Percentiles rank a stretch among this genome's conserved stretches.
These are phyloP conservation scores for Escovopsis sp. DNA, from an alignment of 2,329 filamentous ascomycete species.

Conservation along the genomic window DNA sequence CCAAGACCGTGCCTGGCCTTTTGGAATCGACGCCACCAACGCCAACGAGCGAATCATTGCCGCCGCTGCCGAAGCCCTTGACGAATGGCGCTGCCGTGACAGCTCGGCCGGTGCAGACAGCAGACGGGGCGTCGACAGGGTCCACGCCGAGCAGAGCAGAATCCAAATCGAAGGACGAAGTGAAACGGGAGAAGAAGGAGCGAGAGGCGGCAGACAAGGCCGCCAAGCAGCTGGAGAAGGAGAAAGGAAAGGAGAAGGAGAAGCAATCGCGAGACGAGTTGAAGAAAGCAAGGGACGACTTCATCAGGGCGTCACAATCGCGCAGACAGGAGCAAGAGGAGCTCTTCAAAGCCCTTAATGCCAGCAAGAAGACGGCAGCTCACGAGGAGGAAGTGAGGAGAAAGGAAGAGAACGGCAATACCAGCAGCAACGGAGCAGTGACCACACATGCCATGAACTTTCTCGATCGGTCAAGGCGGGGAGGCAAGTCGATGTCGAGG, in stretches of 20 bases:
- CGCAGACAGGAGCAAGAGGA: conserved; percentile 46
- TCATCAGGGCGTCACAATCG: conserved; percentile 36
- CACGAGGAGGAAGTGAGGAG: conserved; percentile 33
- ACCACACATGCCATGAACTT: conserved; percentile 23
- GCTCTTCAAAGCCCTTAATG: conserved; percentile 47
- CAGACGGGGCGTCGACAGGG: conserved; percentile 5
- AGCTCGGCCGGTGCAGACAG: neutral
- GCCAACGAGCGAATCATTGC: neutral
- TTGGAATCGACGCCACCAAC: neutral
- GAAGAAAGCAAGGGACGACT: conserved; percentile 33
- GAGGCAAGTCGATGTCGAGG: conserved; percentile 65
- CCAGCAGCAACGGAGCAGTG: too few relatives aligned
- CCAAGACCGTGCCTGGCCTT: conserved; percentile 42
- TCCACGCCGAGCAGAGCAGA: conserved; percentile 14
- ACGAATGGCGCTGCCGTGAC: neutral
- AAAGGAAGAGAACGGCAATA: conserved; percentile 25
- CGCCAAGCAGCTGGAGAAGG: conserved; percentile 21
- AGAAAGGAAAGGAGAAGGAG: conserved; percentile 32
- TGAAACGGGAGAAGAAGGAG: conserved; percentile 56
- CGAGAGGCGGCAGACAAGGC: conserved; percentile 41
- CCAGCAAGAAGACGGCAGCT: conserved; percentile 47
- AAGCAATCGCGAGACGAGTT: conserved; percentile 27
- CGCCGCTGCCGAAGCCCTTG: neutral
- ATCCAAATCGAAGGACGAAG: conserved; percentile 42
- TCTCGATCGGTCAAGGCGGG: conserved; percentile 52